Conservation (phyloP, 768 basidiomycete species). For the Suillus weaverae region DNA sequence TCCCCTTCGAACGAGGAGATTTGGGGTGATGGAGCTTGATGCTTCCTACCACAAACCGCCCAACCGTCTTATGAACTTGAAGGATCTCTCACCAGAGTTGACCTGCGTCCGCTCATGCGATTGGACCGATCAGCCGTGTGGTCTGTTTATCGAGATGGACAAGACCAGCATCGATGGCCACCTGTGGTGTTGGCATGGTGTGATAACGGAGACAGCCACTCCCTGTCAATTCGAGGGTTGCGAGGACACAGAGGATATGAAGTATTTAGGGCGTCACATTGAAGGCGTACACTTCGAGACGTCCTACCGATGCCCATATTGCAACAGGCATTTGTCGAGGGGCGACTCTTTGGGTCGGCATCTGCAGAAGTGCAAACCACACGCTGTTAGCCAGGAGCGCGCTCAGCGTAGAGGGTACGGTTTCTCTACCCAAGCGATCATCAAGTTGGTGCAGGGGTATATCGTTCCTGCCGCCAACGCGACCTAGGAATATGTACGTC, state of each 20-base stretch:
- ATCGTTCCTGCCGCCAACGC: background rate
- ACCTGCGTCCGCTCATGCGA: background rate
- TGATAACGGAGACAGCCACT: background rate
- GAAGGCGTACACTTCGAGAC: background rate
- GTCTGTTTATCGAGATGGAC: background rate
- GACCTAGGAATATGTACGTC: background rate
- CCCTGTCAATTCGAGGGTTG: background rate
- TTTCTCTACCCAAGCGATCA: background rate
- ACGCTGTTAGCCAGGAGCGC: background rate
- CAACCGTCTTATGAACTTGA: background rate
- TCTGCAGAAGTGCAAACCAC: background rate
- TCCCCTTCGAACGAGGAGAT: background rate
- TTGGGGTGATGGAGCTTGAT: background rate
- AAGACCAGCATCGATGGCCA: background rate
- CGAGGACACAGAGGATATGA: background rate
- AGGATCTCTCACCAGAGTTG: background rate
- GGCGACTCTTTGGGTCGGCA: background rate
- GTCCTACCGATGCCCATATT: background rate
- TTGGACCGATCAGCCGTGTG: background rate
- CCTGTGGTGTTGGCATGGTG: background rate
- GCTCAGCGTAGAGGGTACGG: background rate
- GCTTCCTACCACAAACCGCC: background rate
- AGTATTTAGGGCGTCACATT: background rate
- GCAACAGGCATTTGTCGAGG: background rate
- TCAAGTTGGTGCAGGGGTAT: background rate